A percentile compares a stretch with the other conserved stretches of the same genome.
Evolutionary conservation across 768 basidiomycete genomes (phyloP).

Genomic region (Lyophyllum decastes): DNA sequence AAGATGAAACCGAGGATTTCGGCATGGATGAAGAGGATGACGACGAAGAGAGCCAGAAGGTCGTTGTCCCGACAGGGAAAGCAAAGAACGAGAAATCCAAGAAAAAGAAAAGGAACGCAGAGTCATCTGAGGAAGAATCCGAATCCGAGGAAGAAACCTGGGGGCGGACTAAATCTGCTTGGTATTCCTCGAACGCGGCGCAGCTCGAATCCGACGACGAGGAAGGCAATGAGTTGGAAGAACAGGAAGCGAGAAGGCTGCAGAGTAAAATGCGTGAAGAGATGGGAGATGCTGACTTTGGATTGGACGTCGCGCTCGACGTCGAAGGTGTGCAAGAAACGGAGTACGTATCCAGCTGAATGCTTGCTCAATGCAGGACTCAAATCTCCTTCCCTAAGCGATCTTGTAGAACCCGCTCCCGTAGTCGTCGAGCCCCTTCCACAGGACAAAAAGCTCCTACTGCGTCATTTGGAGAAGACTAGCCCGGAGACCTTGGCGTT

Average conservation of each 20-base stretch:
- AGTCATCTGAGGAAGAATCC: conserved; percentile 29
- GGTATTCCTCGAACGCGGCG: conserved; percentile 86
- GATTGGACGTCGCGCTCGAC: conserved; percentile 64
- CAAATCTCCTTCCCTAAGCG: conserved; percentile 26
- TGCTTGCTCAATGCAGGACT: background rate
- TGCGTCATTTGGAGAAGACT: conserved; percentile 73
- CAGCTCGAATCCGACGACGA: conserved; percentile 85
- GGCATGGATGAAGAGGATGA: conserved; percentile 39
- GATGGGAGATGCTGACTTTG: conserved; percentile 82
- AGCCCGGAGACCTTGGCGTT: conserved; percentile 80
- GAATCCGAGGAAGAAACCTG: conserved; percentile 67
- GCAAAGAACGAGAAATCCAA: conserved; percentile 23
- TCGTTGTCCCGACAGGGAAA: conserved; percentile 15
- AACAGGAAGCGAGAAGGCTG: conserved; percentile 80
- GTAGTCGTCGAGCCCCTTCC: conserved; percentile 38
- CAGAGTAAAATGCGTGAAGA: conserved; percentile 74
- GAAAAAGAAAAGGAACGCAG: conserved; percentile 18
- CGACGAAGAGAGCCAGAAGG: conserved; percentile 26
- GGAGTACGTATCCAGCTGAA: conserved; percentile 30
- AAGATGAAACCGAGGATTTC: conserved; percentile 34
- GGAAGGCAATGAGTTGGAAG: conserved; percentile 85
- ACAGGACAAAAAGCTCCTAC: conserved; percentile 57
- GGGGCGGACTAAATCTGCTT: conserved; percentile 78
- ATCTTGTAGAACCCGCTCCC: conserved; percentile 37
- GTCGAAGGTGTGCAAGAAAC: conserved; percentile 26